Conservation (phyloP, 306 rosid genomes). For the Delonix regia region DNA sequence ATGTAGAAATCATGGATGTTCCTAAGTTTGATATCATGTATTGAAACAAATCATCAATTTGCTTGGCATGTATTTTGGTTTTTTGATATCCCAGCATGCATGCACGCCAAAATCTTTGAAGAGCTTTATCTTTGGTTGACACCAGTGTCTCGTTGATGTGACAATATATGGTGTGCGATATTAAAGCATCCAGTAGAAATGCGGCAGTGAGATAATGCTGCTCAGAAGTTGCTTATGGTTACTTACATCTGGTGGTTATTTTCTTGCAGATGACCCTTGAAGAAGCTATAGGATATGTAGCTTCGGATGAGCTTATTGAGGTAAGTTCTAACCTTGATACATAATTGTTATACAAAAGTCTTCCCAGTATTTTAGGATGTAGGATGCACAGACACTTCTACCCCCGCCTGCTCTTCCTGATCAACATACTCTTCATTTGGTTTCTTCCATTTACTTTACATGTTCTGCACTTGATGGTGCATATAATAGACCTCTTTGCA, state of each 20-base stretch:
- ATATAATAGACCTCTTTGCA: neutral
- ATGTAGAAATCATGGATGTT: neutral
- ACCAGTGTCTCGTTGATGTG: no score
- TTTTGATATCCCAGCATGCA: constrained; percentile 11
- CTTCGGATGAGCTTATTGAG: constrained; percentile 96
- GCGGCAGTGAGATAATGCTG: constrained; percentile 3
- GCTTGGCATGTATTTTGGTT: neutral
- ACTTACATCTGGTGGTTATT: constrained; percentile 38
- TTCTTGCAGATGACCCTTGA: constrained; percentile 88
- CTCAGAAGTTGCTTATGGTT: neutral
- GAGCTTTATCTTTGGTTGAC: constrained; percentile 3
- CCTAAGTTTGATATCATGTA: neutral
- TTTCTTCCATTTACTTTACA: neutral
- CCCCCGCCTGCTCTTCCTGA: neutral
- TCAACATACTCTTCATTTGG: neutral
- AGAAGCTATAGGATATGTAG: constrained; percentile 98
- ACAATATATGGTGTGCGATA: neutral
- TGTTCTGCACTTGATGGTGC: neutral
- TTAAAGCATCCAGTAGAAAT: neutral
- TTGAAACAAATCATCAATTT: neutral
- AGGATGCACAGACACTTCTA: neutral
- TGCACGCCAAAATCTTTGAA: constrained; percentile 11
- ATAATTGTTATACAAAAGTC: neutral
- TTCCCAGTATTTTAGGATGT: neutral
- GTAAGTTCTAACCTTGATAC: constrained; percentile 43